Percentiles rank a stretch among this genome's conserved stretches.
phyloP scores from a whole-genome alignment of 2,329 filamentous ascomycete species.

The Aspergillus awamori region DNA sequence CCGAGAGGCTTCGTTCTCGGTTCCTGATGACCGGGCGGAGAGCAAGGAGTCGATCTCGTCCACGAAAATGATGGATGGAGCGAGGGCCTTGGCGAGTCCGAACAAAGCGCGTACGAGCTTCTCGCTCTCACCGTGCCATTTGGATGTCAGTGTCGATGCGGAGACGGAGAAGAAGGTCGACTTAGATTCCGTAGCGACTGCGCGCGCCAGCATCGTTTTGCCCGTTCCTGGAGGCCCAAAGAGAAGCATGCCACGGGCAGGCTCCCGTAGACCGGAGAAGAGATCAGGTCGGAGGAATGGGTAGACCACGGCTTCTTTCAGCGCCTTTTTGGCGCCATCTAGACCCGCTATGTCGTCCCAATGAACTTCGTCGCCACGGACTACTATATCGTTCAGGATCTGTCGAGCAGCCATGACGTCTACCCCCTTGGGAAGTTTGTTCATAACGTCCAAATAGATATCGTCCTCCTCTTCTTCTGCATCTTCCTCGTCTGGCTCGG shows the following conservation, averaged over 20 bases:
- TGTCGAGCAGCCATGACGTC: conserved; percentile 83
- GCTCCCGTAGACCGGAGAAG: conserved; percentile 93
- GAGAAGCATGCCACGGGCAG: conserved; percentile 89
- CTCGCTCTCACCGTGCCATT: conserved; percentile 94
- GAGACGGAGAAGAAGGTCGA: conserved; percentile 98
- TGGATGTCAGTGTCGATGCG: conserved; percentile 89
- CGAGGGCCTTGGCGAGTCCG: conserved; percentile 80
- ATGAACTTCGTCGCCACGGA: conserved; percentile 90
- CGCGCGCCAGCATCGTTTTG: conserved; percentile 95
- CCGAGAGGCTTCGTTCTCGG: conserved; percentile 89
- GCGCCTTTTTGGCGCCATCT: conserved; percentile 83
- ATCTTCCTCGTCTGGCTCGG: conserved; percentile 50
- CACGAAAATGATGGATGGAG: conserved; percentile 96
- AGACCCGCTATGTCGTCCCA: conserved; percentile 94
- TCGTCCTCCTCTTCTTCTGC: conserved; percentile 49
- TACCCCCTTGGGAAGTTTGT: conserved; percentile 77
- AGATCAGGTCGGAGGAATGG: conserved; percentile 93
- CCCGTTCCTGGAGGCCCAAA: conserved; percentile 98
- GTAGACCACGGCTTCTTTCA: conserved; percentile 96
- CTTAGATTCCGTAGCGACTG: conserved; percentile 89
- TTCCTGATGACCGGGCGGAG: conserved; percentile 73
- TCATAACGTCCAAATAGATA: conserved; percentile 67
- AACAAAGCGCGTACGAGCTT: conserved; percentile 95
- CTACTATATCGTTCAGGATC: conserved; percentile 93
- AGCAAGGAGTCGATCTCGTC: conserved; percentile 96